Base-by-base conservation (phyloP, 1,284 basidiomycete genomes). In the Naganishia sp. region DNA sequence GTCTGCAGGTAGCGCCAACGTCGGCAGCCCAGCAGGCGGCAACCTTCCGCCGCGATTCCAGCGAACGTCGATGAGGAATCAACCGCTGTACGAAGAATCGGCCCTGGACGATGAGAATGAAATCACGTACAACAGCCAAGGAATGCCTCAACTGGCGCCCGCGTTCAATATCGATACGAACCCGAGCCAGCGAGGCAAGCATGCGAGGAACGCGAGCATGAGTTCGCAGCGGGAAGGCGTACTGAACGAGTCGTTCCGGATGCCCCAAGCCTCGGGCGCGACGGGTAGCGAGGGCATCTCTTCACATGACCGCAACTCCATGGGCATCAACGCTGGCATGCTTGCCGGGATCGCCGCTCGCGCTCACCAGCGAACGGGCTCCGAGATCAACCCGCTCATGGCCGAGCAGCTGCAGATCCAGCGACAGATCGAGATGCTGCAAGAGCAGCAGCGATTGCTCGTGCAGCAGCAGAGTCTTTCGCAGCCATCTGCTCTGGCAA, bases 91-190 rank as follows among this genome's bases (percentile, higher is more conserved):
- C 53, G 77, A 77, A 65, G 77, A 77, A 66, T 77, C 77, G 45
- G 75, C 74, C 28, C 74, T 75, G 2, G 76, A 77, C 68, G 70
- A 43, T 67, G 72, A 18, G 44, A 67, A 43, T 69, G 66, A 48
- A 64, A 65, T 31, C 63, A 70, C 16, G 60, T 89, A 48, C 89
- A 90, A 89, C 5, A 86, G 88, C 39, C 49, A 53, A 25, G 90
- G 91, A 48, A 87, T 92, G 67, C 92, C 92, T 39, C 91, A 94
- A 75, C 86, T 95, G 61, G 91, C 91, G 18, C 92, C 92, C 13
- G 83, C 84, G 48, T 94, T 94, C 28, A 64, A 54, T 31, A 64
- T 64, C 52, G 53, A 55, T 9, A 33, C 53, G 11, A 45, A 11
- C 16, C 28, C 15, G 50, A 59, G 56, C 53, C 53, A 13, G 49